These are phyloP conservation scores for Acanthamoeba triangularis DNA, from an alignment of 208 protist genomes.

Conservation along the genomic window DNA sequence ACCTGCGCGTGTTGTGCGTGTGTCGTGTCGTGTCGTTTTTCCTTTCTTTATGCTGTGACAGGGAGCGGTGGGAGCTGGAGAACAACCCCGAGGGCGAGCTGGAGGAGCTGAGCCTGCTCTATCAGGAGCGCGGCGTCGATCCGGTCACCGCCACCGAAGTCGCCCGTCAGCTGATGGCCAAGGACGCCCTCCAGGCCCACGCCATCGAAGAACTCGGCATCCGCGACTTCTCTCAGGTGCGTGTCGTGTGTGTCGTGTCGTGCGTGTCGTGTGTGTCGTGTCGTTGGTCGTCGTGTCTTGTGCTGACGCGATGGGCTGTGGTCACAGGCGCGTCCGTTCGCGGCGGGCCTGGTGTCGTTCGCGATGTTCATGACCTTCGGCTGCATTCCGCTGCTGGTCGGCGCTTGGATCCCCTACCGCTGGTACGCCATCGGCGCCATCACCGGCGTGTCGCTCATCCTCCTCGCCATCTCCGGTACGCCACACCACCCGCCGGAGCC, in stretches of 20 bases:
- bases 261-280: no score
- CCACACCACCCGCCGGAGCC: background rate
- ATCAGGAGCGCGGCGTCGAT: slow-evolving; percentile 45
- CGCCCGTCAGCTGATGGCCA: slow-evolving; percentile 22
- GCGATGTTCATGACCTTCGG: slow-evolving; percentile 47
- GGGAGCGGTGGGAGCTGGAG: slow-evolving; percentile 53
- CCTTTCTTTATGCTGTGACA: background rate
- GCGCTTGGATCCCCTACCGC: slow-evolving; percentile 27
- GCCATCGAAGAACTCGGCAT: slow-evolving; percentile 76
- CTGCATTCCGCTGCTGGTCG: slow-evolving; percentile 39
- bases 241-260: no score
- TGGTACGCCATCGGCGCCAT: slow-evolving; percentile 36
- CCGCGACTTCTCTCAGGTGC: slow-evolving; percentile 21
- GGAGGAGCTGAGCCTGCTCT: slow-evolving; percentile 63
- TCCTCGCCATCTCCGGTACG: slow-evolving; percentile 48
- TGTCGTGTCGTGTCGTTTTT: background rate
- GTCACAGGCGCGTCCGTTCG: slow-evolving; percentile 11
- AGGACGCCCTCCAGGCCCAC: slow-evolving; percentile 64
- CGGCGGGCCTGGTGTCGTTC: slow-evolving; percentile 55
- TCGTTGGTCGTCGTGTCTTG: background rate
- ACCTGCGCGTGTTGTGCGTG: no score
- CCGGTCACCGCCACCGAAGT: slow-evolving; percentile 53
- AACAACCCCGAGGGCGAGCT: slow-evolving; percentile 63
- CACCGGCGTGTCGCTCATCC: slow-evolving; percentile 55
- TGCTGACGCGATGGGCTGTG: background rate